phyloP scores from a whole-genome alignment of 345 rosid species.

The Eucalyptus rudis region DNA sequence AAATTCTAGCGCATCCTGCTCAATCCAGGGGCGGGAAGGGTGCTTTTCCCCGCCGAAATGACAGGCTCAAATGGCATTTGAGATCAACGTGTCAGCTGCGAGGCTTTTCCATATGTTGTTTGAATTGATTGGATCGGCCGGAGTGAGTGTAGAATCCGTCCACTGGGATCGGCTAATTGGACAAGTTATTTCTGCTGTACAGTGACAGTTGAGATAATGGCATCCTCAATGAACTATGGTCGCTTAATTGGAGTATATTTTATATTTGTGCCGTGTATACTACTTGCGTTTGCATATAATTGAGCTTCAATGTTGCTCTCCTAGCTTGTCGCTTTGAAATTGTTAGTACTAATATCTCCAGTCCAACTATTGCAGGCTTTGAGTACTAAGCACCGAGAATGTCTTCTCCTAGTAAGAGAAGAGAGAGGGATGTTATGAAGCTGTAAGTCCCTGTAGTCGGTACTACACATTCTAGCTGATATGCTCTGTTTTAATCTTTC shows the following conservation, averaged over 20 bases:
- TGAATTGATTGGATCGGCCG: too few species aligned
- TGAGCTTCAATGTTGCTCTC: background rate
- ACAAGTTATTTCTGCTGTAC: too few species aligned
- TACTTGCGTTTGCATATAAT: background rate
- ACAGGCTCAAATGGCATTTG: too few species aligned
- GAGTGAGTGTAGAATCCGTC: too few species aligned
- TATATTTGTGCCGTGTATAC: background rate
- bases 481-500: background rate
- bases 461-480: background rate
- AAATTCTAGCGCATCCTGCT: background rate
- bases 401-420: slow-evolving; percentile 52
- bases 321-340: background rate
- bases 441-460: slow-evolving; percentile 14
- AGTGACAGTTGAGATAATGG: too few species aligned
- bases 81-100: too few species aligned
- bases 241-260: background rate
- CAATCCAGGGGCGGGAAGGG: background rate
- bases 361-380: background rate
- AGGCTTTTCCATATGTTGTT: too few species aligned
- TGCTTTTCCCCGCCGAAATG: too few species aligned
- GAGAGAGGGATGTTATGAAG: slow-evolving; percentile 52
- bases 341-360: background rate
- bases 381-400: background rate
- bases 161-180: too few species aligned
- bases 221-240: too few species aligned